Percentiles rank a stretch among this genome's conserved stretches.
Conservation (phyloP, 306 rosid species). For the Rubus idaeus region DNA sequence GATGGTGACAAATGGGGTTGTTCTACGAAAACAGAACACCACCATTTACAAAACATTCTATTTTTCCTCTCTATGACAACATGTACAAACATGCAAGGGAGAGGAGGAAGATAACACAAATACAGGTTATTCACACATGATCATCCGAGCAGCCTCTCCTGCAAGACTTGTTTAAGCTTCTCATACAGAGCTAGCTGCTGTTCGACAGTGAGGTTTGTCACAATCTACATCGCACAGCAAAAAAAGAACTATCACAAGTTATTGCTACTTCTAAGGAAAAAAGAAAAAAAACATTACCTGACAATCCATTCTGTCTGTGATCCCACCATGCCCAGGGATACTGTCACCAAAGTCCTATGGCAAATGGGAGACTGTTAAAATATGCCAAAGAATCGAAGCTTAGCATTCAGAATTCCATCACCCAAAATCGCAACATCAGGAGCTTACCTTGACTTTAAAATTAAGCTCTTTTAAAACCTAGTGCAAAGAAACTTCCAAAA, state of each 20-base stretch:
- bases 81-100: conserved; percentile 17
- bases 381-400: conserved; percentile 21
- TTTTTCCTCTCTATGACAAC: conserved; percentile 17
- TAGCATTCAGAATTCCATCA: not conserved
- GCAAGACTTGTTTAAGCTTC: conserved; percentile 74
- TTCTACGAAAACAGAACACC: conserved; percentile 33
- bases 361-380: conserved; percentile 20
- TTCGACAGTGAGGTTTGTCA: conserved; percentile 77
- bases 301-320: conserved; percentile 99
- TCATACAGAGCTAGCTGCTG: conserved; percentile 73
- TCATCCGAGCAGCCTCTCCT: conserved; percentile 48
- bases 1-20: conserved; percentile 38
- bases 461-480: conserved; percentile 99
- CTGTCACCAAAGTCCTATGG: conserved; percentile 96
- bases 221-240: conserved; percentile 51
- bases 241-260: not conserved
- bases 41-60: conserved; percentile 36
- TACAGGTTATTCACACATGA: conserved; percentile 33
- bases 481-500: conserved; percentile 99
- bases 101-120: conserved; percentile 12
- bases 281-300: conserved; percentile 73
- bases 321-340: conserved; percentile 99
- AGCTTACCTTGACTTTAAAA: conserved; percentile 84
- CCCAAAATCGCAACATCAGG: conserved; percentile 8
- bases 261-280: not conserved